Base-by-base conservation (phyloP, 2,329 filamentous ascomycete species). In the Sarocladiaceae sp. region DNA sequence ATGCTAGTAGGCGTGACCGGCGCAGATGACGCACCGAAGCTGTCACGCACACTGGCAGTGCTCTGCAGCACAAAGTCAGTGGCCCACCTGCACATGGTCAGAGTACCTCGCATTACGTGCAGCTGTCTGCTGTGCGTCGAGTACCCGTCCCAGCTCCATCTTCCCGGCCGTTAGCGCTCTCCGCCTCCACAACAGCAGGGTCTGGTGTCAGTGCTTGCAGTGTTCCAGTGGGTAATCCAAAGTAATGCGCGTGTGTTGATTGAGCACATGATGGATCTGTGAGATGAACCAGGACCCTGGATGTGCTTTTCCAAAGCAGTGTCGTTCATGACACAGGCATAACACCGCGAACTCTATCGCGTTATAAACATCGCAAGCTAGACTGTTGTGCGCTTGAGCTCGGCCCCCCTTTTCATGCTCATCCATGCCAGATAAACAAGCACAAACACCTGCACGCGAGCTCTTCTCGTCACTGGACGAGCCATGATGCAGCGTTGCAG, bases 401-500 rank as follows among this genome's bases (percentile, higher is more conserved):
- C n/a, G n/a, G n/a, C n/a, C 42, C 12, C 12, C 6, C 42, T 47
- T 28, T 47, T 33, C 15, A 33, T 33, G 10, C 15, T 33, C 20
- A 20, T 26, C 25, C 10, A 46, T 29, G 25, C 22, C 29, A 7
- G n/a, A 28, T 46, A 26, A 26, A 46, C 40, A 46, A 46, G 17
- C 40, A 46, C 15, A 29, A 28, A 15, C 40, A 29, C 11, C 10
- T 26, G 40, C 40, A 46, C 40, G 40, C 25, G 40, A 46, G 40
- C 23, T 28, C 11, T 10, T 29, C 23, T 29, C 11, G n/a, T 17
- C 40, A 26, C 4, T 42, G 4, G 40, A 29, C n/a, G n/a, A n/a
- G n/a, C n/a, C n/a, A n/a, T 46, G 40, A 46, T 46, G 40, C 25
- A 29, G 40, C 23, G 40, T 29, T 29, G 37, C 37, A 42, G 29